Conservation (phyloP, 352 stramenopile species). For the Globisporangium sylvaticum region DNA sequence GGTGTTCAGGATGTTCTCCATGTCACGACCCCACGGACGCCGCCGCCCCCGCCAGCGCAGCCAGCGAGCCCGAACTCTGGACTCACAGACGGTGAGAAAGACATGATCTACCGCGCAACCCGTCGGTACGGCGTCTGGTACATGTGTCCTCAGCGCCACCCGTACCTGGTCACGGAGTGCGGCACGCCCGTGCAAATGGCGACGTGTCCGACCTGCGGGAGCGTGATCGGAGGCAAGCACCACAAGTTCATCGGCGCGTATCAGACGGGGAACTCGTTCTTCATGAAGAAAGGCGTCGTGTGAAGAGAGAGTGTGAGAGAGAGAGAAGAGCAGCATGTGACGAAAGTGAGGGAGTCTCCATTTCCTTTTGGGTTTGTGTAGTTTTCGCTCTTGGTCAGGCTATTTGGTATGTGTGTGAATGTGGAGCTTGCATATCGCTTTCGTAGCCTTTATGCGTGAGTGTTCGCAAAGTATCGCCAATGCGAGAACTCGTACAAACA, state of each 20-base stretch:
- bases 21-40: slow-evolving; percentile 1
- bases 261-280: slow-evolving; percentile 19
- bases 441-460: neutral
- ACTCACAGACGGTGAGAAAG: slow-evolving; percentile 25
- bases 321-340: neutral
- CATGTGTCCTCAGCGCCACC: slow-evolving; percentile 23
- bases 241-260: slow-evolving; percentile 8
- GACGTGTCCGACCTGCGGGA: slow-evolving; percentile 21
- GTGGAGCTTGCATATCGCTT: too few species aligned
- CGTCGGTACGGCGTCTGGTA: slow-evolving; percentile 22
- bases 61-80: slow-evolving; percentile 17
- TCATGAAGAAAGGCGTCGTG: slow-evolving; percentile 9
- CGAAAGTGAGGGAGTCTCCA: neutral
- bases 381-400: too few species aligned
- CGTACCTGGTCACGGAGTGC: slow-evolving; percentile 32
- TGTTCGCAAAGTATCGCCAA: neutral
- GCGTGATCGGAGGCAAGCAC: slow-evolving; percentile 22
- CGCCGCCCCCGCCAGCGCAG: slow-evolving; percentile 2
- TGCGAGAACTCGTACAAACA: too few species aligned
- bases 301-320: neutral
- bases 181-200: slow-evolving; percentile 21
- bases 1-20: neutral
- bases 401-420: too few species aligned
- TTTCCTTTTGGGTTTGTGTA: neutral
- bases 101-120: slow-evolving; percentile 24